phyloP scores from a whole-genome alignment of 257 asterid species.

The Vinca minor region DNA sequence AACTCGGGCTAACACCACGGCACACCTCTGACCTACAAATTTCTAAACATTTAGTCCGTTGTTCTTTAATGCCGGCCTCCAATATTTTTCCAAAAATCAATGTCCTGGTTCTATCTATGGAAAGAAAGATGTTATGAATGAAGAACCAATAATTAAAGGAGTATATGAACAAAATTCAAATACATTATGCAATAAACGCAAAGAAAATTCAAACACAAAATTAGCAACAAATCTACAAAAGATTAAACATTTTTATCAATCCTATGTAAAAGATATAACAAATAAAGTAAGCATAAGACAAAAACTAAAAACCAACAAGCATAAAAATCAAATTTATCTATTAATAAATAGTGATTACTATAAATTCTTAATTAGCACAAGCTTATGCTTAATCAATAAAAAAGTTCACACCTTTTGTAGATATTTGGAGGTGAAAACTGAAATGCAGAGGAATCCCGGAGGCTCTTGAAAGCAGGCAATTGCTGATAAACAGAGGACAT shows the following conservation, averaged over 20 bases:
- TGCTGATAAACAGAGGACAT: conserved; percentile 21
- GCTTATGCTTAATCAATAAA: background rate
- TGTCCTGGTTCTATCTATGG: too few species aligned
- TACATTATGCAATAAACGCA: background rate
- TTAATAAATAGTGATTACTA: background rate
- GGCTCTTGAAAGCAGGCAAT: conserved; percentile 16
- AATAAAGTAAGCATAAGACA: background rate
- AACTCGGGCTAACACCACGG: too few species aligned
- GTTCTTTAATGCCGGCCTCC: too few species aligned
- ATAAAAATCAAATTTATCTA: background rate
- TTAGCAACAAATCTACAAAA: too few species aligned
- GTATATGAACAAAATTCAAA: background rate
- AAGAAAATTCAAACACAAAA: background rate
- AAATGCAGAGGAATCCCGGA: conserved; percentile 12
- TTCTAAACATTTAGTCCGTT: too few species aligned
- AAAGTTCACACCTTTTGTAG: conserved; percentile 18
- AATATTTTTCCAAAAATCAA: too few species aligned
- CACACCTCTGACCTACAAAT: too few species aligned
- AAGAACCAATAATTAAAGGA: background rate
- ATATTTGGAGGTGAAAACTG: background rate
- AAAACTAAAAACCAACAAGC: background rate
- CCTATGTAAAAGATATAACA: background rate
- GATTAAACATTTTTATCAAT: background rate
- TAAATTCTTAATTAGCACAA: background rate
- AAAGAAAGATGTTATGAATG: background rate